These are phyloP conservation scores for Senna siamea DNA, from an alignment of 306 rosid species.

Conservation along the genomic window DNA sequence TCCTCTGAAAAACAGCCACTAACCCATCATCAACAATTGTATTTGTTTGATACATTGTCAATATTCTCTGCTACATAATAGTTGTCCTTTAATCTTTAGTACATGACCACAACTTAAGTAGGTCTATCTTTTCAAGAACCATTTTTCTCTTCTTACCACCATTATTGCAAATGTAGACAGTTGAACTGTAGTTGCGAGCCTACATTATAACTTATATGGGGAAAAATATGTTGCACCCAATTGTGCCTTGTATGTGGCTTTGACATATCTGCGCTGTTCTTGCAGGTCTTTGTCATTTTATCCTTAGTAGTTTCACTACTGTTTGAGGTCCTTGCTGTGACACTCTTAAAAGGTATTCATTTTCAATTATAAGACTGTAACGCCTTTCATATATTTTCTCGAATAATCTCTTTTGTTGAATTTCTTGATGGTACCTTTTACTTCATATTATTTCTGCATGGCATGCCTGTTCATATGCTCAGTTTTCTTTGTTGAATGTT, in stretches of 20 bases:
- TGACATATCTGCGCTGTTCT: slow-evolving; percentile 31
- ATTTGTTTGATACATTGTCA: slow-evolving; percentile 12
- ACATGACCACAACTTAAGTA: neutral
- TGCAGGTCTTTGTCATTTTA: slow-evolving; percentile 90
- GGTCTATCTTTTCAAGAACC: slow-evolving; percentile 23
- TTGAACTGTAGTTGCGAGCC: neutral
- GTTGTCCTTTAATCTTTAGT: neutral
- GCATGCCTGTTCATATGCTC: slow-evolving; percentile 19
- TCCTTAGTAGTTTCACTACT: slow-evolving; percentile 66
- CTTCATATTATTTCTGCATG: slow-evolving; percentile 25
- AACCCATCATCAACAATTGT: slow-evolving; percentile 7
- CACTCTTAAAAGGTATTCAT: slow-evolving; percentile 72
- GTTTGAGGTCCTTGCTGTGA: slow-evolving; percentile 68
- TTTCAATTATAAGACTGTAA: slow-evolving; percentile 20
- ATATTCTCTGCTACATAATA: neutral
- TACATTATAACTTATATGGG: neutral
- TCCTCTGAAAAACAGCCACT: slow-evolving; percentile 8
- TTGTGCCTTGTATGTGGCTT: slow-evolving; percentile 14
- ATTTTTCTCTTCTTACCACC: neutral
- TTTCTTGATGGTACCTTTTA: slow-evolving; percentile 25
- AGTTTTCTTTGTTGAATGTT: slow-evolving; percentile 22
- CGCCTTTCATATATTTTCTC: slow-evolving; percentile 27
- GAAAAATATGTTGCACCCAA: slow-evolving; percentile 4
- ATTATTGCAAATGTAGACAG: neutral
- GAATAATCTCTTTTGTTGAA: slow-evolving; percentile 11